Evolutionary conservation across 2,329 filamentous ascomycete genomes (phyloP).

Genomic region (Neophaeococcomyces mojaviensis): DNA sequence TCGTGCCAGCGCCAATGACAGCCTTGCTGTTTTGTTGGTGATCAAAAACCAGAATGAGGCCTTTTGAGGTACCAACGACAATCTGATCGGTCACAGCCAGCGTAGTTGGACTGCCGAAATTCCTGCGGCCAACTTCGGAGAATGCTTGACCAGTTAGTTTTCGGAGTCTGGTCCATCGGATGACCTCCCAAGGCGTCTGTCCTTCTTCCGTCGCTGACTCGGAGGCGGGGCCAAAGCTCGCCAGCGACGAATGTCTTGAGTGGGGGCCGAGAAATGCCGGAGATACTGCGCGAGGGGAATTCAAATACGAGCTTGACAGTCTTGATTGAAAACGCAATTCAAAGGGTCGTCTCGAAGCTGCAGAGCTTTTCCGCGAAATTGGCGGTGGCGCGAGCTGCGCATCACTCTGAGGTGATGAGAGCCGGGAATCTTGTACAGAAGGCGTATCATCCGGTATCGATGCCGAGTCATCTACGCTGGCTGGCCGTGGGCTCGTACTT

Average conservation of each 20-base stretch:
- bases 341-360: conserved; percentile 74
- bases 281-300: conserved; percentile 63
- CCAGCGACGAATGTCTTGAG: conserved; percentile 72
- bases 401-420: conserved; percentile 40
- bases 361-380: conserved; percentile 65
- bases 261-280: conserved; percentile 70
- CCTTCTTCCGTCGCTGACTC: conserved; percentile 58
- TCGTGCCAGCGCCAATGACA: conserved; percentile 88
- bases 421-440: conserved; percentile 60
- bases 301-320: conserved; percentile 56
- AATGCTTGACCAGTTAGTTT: conserved; percentile 87
- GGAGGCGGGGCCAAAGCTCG: conserved; percentile 56
- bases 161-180: conserved; percentile 87
- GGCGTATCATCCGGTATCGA: conserved; percentile 79
- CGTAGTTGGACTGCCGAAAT: conserved; percentile 86
- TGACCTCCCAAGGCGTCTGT: conserved; percentile 88
- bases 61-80: conserved; percentile 86
- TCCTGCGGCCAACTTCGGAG: conserved; percentile 83
- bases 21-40: conserved; percentile 92
- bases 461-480: conserved; percentile 56
- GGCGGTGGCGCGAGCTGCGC: conserved; percentile 47
- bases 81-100: conserved; percentile 81
- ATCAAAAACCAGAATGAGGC: conserved; percentile 91
- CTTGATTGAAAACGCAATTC: conserved; percentile 90
- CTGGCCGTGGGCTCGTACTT: conserved; percentile 14